Evolutionary conservation across 345 rosid genomes (phyloP), one percentile per base, ranked within the genome.

Genomic region (Bruguiera gymnorhiza): DNA sequence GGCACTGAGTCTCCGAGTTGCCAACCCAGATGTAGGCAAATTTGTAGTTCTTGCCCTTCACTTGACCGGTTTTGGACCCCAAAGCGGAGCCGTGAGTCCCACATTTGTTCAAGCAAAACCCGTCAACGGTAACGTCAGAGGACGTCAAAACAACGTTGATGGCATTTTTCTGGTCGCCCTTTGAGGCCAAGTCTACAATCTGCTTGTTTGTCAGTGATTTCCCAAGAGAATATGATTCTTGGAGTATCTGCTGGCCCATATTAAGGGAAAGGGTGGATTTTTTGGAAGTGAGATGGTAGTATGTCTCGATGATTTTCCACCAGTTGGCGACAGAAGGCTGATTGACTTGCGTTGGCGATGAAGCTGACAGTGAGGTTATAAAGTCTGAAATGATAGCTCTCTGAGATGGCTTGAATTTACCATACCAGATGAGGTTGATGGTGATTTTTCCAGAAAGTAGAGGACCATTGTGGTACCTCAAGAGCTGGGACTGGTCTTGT

Each of bases 381-480:
- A 92, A 89, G 72, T 92, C 96, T 20, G 98, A 81, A 63, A 92
- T 59, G 62, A 89, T 82, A 16, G 98, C 86, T 73, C 82, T 80
- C 46, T 92, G 94, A n/a, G 94, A 83, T 13, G 98, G 86, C 70
- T 85, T 86, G 83, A 89, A 92, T 1, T 86, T 84, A 6, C 94
- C 98, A 73, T 92, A 92, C 96, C 96, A 92, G 62, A 92, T 87
- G 36, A 92, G 83, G 69, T 89, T 88, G 63, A 92, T 62, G 1
- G 94, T 73, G 69, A 92, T 86, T 64, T 86, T 83, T 8, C 98
- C 98, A 53, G 84, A 75, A 63, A 92, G 96, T 65, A 92, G 98
- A 64, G 94, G 87, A 3, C 98, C 98, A 36, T 86, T 82, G 81
- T 92, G 98, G 84, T 92, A 89, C 34, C 57, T 69, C 70, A 92